A percentile compares a stretch with the other conserved stretches of the same genome.
Evolutionary conservation across 176 grass and related monocot species (phyloP).

Genomic region (Stipa capillata): DNA sequence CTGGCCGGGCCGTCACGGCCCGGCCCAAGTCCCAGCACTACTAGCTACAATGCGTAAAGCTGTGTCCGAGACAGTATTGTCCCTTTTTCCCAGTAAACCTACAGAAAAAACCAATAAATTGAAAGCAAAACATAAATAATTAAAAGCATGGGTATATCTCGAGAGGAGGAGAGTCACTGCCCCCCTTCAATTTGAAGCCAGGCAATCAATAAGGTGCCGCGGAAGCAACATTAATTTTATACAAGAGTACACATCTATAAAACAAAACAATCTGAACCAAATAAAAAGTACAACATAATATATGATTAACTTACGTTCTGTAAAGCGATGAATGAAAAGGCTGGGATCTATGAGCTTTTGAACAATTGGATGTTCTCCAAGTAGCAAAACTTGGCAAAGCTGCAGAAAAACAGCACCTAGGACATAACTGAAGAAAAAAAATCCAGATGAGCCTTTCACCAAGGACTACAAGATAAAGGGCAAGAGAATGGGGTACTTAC

Average conservation of each 20-base stretch:
- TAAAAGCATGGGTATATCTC: neutral
- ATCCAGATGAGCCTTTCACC: slow-evolving; percentile 14
- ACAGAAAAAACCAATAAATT: slow-evolving; percentile 12
- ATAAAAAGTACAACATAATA: slow-evolving; percentile 3
- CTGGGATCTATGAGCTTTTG: slow-evolving; percentile 86
- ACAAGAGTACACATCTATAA: neutral
- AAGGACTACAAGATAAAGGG: neutral
- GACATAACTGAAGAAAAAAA: slow-evolving; percentile 83
- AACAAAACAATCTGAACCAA: neutral
- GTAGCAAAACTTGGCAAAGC: slow-evolving; percentile 69
- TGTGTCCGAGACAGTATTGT: slow-evolving; percentile 55
- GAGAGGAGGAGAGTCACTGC: no score
- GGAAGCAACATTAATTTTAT: no score
- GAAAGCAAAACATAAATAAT: neutral
- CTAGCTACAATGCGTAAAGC: slow-evolving; percentile 76
- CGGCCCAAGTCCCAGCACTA: no score
- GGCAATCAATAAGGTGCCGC: no score
- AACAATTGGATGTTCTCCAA: slow-evolving; percentile 68
- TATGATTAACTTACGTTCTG: slow-evolving; percentile 56
- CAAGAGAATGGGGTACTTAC: slow-evolving; percentile 34
- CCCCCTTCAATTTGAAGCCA: no score
- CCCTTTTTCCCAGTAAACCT: slow-evolving; percentile 62
- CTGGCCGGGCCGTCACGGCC: no score
- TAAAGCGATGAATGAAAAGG: slow-evolving; percentile 98
- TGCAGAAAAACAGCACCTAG: slow-evolving; percentile 90